Conservation (phyloP, 768 basidiomycete species). For the Boletus sensibilis region DNA sequence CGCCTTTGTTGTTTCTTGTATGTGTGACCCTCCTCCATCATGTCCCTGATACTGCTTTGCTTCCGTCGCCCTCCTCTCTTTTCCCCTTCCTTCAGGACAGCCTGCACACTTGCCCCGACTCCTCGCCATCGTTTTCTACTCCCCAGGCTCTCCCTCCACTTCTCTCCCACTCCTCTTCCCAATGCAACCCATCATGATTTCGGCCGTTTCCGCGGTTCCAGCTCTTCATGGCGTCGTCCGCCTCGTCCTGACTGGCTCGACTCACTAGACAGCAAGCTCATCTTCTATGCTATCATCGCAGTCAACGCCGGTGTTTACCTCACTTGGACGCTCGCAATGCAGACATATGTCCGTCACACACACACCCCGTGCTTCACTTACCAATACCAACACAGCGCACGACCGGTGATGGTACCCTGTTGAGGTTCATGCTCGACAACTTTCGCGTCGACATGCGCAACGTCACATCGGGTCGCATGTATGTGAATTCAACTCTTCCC, state of each 20-base stretch:
- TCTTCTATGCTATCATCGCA: constrained; percentile 65
- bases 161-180: constrained; percentile 11
- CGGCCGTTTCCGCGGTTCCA: constrained; percentile 2
- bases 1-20: constrained; percentile 11
- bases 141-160: constrained; percentile 12
- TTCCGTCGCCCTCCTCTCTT: constrained; percentile 3
- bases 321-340: constrained; percentile 49
- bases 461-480: constrained; percentile 64
- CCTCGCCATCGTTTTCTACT: not conserved
- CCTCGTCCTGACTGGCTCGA: constrained; percentile 42
- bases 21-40: not conserved
- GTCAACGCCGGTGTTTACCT: constrained; percentile 62
- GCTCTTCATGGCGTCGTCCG: constrained; percentile 30
- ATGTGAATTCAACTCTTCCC: constrained; percentile 21
- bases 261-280: constrained; percentile 47
- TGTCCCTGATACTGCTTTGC: constrained; percentile 5
- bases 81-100: not conserved
- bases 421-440: constrained; percentile 56
- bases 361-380: not conserved
- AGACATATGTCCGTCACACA: constrained; percentile 35
- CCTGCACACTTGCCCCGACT: not conserved
- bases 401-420: constrained; percentile 39
- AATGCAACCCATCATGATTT: constrained; percentile 27
- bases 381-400: constrained; percentile 29
- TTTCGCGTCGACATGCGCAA: constrained; percentile 65